A percentile compares a stretch with the other conserved stretches of the same genome.
Conservation (phyloP, 495 filamentous ascomycete species). For the Xylaria grammica region DNA sequence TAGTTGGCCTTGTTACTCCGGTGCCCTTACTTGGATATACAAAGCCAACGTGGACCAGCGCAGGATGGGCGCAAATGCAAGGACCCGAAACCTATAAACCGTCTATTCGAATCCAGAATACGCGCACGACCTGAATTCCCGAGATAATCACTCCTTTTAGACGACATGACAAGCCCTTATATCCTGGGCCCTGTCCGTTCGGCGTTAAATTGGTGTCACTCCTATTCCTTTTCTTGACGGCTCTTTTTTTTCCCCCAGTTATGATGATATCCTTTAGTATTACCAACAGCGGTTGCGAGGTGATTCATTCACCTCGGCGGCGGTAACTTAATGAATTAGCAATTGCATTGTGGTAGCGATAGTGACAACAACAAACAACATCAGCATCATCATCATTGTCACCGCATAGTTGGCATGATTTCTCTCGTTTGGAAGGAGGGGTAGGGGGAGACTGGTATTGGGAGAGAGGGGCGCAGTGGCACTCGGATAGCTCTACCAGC, state of each 20-base stretch:
- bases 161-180: constrained; percentile 8
- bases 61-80: not conserved
- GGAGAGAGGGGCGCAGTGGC: constrained; percentile 3
- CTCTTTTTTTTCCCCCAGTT: constrained; percentile 14
- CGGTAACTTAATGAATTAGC: constrained; percentile 19
- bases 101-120: not conserved
- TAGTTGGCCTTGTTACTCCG: constrained; percentile 3
- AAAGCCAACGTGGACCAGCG: constrained; percentile 10
- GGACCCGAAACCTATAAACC: not conserved
- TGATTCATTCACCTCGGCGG: not conserved
- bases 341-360: constrained; percentile 7
- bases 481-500: constrained; percentile 6
- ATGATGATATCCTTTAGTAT: constrained; percentile 26
- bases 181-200: constrained; percentile 7
- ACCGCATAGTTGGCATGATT: not conserved
- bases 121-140: not conserved
- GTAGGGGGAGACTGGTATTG: not conserved
- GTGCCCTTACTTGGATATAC: constrained; percentile 15
- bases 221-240: constrained; percentile 19
- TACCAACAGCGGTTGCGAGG: constrained; percentile 12
- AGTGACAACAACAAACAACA: not conserved
- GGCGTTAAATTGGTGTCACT: constrained; percentile 18
- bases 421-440: constrained; percentile 3
- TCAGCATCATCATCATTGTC: constrained; percentile 7
- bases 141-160: constrained; percentile 9